Conservation (phyloP, 2,329 filamentous ascomycete species). For the Epichloe glyceriae region DNA sequence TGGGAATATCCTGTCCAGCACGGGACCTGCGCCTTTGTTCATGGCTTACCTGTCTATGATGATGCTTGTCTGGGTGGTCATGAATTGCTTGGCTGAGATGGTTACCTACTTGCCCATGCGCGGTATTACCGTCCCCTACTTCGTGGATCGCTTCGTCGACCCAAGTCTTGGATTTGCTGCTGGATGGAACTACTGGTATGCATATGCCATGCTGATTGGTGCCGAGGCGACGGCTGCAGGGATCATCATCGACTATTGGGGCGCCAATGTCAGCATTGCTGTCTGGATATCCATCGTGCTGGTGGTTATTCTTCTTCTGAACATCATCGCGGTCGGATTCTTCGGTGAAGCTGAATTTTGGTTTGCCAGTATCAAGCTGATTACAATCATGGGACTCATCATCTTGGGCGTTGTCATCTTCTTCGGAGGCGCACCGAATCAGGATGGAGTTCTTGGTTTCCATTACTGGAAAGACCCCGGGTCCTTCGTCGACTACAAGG, state of each 20-base stretch:
- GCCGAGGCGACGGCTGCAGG: constrained; percentile 45
- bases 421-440: constrained; percentile 39
- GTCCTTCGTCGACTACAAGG: constrained; percentile 35
- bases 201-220: constrained; percentile 43
- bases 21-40: constrained; percentile 54
- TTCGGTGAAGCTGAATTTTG: constrained; percentile 52
- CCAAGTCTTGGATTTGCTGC: constrained; percentile 41
- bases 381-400: constrained; percentile 44
- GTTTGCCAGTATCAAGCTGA: constrained; percentile 47
- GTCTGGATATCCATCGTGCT: constrained; percentile 49
- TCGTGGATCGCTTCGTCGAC: constrained; percentile 42
- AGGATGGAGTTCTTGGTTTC: constrained; percentile 33
- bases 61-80: constrained; percentile 38
- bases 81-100: constrained; percentile 44
- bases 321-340: constrained; percentile 42
- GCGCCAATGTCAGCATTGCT: constrained; percentile 33
- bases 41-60: constrained; percentile 53
- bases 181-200: constrained; percentile 52
- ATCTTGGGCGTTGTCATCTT: constrained; percentile 43
- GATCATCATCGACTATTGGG: constrained; percentile 50
- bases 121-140: constrained; percentile 44
- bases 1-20: constrained; percentile 39
- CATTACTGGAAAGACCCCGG: constrained; percentile 25
- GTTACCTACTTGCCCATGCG: constrained; percentile 40
- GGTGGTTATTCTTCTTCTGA: constrained; percentile 38